phyloP scores from a whole-genome alignment of 192 early-diverging fungal species.

The Physocladia obscura region DNA sequence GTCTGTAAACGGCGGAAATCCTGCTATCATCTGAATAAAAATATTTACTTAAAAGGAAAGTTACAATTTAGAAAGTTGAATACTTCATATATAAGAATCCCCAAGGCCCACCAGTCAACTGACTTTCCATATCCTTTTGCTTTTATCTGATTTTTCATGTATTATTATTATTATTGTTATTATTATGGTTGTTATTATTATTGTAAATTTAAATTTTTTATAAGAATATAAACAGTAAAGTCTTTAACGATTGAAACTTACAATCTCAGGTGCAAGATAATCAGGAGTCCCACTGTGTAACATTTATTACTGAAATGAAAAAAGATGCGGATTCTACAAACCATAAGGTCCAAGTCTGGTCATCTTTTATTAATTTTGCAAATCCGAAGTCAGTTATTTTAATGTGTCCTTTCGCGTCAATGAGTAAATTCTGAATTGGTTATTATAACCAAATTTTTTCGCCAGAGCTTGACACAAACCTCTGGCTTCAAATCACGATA shows the following conservation, averaged over 20 bases:
- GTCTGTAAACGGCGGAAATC: slow-evolving; percentile 52
- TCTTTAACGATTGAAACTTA: background rate
- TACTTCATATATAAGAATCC: slow-evolving; percentile 78
- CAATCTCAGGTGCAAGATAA: slow-evolving; percentile 68
- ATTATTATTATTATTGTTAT: background rate
- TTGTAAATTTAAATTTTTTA: background rate
- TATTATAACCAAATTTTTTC: background rate
- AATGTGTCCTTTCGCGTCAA: slow-evolving; percentile 74
- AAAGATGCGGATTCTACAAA: no score
- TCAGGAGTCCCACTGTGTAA: slow-evolving; percentile 67
- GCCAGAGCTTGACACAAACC: slow-evolving; percentile 16
- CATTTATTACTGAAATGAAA: background rate
- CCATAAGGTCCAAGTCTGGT: slow-evolving; percentile 82
- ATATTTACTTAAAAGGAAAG: background rate
- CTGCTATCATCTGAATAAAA: slow-evolving; percentile 58
- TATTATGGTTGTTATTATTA: background rate
- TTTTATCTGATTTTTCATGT: slow-evolving; percentile 44
- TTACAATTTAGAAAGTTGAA: background rate
- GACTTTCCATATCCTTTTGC: slow-evolving; percentile 89
- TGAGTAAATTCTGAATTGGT: slow-evolving; percentile 64
- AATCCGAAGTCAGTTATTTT: slow-evolving; percentile 90
- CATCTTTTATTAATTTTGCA: slow-evolving; percentile 74
- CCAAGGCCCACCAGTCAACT: slow-evolving; percentile 95
- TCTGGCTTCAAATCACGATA: slow-evolving; percentile 86
- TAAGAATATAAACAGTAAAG: background rate